A percentile compares a stretch with the other conserved stretches of the same genome.
Evolutionary conservation across 306 rosid species (phyloP).

Genomic region (Fragaria ananassa): DNA sequence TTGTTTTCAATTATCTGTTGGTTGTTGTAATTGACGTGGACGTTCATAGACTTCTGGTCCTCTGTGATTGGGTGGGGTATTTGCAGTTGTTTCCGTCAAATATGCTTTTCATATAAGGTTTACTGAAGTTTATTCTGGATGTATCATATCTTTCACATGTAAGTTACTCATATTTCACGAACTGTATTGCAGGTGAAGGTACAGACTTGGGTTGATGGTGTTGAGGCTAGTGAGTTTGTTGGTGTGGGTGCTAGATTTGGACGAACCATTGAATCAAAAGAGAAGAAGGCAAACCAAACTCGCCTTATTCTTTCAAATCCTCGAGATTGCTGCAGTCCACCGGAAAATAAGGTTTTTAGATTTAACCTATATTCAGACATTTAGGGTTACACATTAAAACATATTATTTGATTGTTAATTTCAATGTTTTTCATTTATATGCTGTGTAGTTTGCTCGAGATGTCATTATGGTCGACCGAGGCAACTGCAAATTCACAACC

Average conservation of each 20-base stretch:
- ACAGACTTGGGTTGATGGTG: constrained; percentile 90
- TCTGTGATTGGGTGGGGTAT: background rate
- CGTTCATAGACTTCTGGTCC: background rate
- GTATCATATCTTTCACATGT: background rate
- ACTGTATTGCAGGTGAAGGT: constrained; percentile 68
- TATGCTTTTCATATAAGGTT: background rate
- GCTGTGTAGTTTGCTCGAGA: constrained; percentile 70
- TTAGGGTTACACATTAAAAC: background rate
- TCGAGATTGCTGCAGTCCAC: constrained; percentile 67
- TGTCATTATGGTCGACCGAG: constrained; percentile 87
- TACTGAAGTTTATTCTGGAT: background rate
- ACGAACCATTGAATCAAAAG: constrained; percentile 72
- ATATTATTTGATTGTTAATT: background rate
- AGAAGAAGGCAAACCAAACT: constrained; percentile 76
- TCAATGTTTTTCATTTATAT: constrained; percentile 19
- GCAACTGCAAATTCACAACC: constrained; percentile 73
- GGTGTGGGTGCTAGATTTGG: constrained; percentile 98
- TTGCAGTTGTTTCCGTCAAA: background rate
- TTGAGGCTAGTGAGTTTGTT: constrained; percentile 70
- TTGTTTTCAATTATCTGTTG: background rate
- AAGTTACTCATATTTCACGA: background rate
- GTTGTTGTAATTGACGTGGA: background rate
- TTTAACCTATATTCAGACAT: constrained; percentile 7
- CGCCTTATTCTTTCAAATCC: constrained; percentile 73
- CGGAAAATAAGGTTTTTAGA: constrained; percentile 63